Evolutionary conservation across 352 stramenopile genomes (phyloP), one percentile per base, ranked within the genome.

Genomic region (Hyphochytrium catenoides): DNA sequence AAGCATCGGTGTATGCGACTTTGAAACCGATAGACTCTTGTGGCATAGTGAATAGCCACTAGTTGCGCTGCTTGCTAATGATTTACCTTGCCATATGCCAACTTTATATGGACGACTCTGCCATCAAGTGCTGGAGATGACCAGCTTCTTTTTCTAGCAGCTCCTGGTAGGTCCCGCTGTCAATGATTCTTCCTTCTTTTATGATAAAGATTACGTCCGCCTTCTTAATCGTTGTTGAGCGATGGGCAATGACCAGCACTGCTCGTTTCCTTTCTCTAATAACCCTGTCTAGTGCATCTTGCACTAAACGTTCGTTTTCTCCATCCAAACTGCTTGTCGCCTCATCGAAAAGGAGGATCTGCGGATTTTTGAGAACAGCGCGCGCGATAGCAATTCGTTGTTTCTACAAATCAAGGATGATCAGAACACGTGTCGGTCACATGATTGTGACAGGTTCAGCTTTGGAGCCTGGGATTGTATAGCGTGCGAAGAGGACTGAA

Each of bases 371-470:
- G 21, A 94, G 58, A 41, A 95, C 77, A 24, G 77, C 79, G 6
- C 84, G 70, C 15, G 82, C 82, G 43, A 94, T 88, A 2, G 73
- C 72, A 1, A 95, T 74, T 38, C 84, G 63, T 56, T 95, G 84
- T 55, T 95, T 95, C 52, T 95, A 79, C 16, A 81, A 70, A 36
- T 78, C 71, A 2, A 53, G 73, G 2, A 86, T 57, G 47, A 78
- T 85, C 9, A 94, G 45, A 3, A 75, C 81, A 16, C 81, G 67
- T n/a, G n/a, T n/a, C n/a, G n/a, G n/a, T n/a, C n/a, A n/a, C n/a
- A n/a, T n/a, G n/a, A n/a, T n/a, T n/a, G n/a, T n/a, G n/a, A n/a
- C n/a, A n/a, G n/a, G n/a, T n/a, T n/a, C n/a, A n/a, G n/a, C n/a
- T n/a, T n/a, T n/a, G n/a, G n/a, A n/a, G n/a, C n/a, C n/a, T n/a